Evolutionary conservation across 2,329 filamentous ascomycete species (phyloP).

Genomic region (Aspergillus pseudonomiae): DNA sequence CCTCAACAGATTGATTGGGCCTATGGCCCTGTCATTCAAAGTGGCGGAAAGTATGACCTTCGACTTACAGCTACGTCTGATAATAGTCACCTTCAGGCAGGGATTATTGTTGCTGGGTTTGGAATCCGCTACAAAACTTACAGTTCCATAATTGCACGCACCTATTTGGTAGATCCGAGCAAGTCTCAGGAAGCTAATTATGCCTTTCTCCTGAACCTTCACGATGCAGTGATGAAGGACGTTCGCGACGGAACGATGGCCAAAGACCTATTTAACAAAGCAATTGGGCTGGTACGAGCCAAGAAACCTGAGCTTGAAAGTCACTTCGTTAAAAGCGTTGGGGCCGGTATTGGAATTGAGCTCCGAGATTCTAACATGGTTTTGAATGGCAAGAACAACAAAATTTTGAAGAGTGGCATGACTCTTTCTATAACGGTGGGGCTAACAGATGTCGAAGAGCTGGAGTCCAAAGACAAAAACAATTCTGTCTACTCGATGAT

Average conservation of each 20-base stretch:
- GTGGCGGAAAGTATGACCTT: conserved; percentile 92
- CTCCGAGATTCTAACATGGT: conserved; percentile 80
- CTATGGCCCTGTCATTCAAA: conserved; percentile 87
- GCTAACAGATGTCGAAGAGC: conserved; percentile 85
- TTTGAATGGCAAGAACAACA: conserved; percentile 82
- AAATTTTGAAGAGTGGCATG: conserved; percentile 92
- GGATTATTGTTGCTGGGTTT: conserved; percentile 89
- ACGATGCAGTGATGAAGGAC: conserved; percentile 88
- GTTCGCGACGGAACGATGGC: conserved; percentile 82
- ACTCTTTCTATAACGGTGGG: conserved; percentile 89
- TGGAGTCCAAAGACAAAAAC: conserved; percentile 83
- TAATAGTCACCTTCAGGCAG: conserved; percentile 81
- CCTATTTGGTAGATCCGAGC: conserved; percentile 95
- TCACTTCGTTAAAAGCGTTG: conserved; percentile 90
- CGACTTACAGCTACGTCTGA: conserved; percentile 78
- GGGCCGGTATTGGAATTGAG: conserved; percentile 91
- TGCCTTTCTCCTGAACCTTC: conserved; percentile 80
- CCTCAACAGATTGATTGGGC: conserved; percentile 90
- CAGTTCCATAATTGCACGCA: conserved; percentile 86
- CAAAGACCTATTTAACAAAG: conserved; percentile 92
- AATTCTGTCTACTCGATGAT: conserved; percentile 87
- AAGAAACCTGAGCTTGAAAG: conserved; percentile 96
- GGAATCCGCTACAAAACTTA: conserved; percentile 96
- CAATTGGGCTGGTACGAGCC: conserved; percentile 73
- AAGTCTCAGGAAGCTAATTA: conserved; percentile 95